phyloP scores from a whole-genome alignment of 208 protist genomes.

The Trypanosoma mega region DNA sequence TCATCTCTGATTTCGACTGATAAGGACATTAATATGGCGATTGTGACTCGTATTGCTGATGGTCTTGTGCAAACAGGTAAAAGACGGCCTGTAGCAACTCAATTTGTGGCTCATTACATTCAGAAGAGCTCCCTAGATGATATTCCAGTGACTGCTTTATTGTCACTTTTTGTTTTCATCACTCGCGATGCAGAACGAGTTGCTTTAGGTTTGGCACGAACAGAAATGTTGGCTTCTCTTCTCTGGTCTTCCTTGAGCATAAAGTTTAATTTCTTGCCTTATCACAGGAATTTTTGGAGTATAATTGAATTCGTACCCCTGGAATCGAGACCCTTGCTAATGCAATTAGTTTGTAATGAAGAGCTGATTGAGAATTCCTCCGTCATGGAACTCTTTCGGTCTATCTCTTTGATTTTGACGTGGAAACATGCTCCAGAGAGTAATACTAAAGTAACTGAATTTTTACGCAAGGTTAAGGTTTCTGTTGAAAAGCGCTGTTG shows the following conservation, averaged over 20 bases:
- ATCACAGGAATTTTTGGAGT: slow-evolving; percentile 8
- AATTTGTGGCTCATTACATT: slow-evolving; percentile 27
- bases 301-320: slow-evolving; percentile 24
- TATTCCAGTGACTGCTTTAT: slow-evolving; percentile 19
- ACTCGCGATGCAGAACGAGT: slow-evolving; percentile 26
- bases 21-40: slow-evolving; percentile 13
- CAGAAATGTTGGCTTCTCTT: slow-evolving; percentile 26
- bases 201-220: slow-evolving; percentile 20
- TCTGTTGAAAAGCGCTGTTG: slow-evolving; percentile 14
- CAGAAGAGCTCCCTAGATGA: slow-evolving; percentile 24
- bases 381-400: slow-evolving; percentile 16
- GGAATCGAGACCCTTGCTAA: not conserved
- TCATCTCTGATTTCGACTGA: slow-evolving; percentile 20
- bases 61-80: slow-evolving; percentile 24
- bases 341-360: slow-evolving; percentile 8
- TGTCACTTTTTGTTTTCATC: slow-evolving; percentile 24
- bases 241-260: slow-evolving; percentile 28
- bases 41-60: slow-evolving; percentile 22
- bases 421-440: slow-evolving; percentile 11
- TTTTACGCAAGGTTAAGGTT: slow-evolving; percentile 22
- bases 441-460: slow-evolving; percentile 11
- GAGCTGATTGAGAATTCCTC: slow-evolving; percentile 18
- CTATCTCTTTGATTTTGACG: slow-evolving; percentile 19
- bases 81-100: slow-evolving; percentile 23
- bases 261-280: slow-evolving; percentile 22